Evolutionary conservation across 176 grass and related monocot species (phyloP), one percentile per base, ranked within the genome.

Genomic region (Zea luxurians): DNA sequence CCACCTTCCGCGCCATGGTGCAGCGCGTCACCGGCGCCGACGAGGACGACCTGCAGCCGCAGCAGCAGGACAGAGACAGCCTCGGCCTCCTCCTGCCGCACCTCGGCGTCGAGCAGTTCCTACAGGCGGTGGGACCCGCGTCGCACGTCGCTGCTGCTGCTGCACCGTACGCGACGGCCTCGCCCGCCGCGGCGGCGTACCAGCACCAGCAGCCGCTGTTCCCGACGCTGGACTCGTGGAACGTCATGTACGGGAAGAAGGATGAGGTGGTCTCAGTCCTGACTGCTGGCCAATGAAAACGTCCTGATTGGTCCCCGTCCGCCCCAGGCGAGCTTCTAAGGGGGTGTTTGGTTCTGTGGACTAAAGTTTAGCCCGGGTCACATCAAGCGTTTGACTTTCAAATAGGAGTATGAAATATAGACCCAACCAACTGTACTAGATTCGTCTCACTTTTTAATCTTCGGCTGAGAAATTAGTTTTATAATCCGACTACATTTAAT

Each of bases 181-280:
- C 27, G 27, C 27, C 27, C 0, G 10, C 27, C 20, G 37, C 55
- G 45, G 27, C 18, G 7, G 74, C n/a, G 41, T 15, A 27, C 1
- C 27, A 7, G 55, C 40, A 55, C 57, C 68, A 55, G 65, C 77
- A 66, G 76, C 73, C 86, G 48, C 81, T 78, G 80, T 94, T 93
- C 83, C 94, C 94, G 36, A 97, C 94, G 43, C 83, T 97, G 10
- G 94, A 97, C 76, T 93, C 94, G 53, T 97, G 91, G 91, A 80
- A 79, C 58, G 87, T 86, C 71, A 85, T 97, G 43, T 90, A 82
- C 78, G 70, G 13, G 59, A 71, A 78, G 52, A 71, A 83, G 20
- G 68, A 85, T 42, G 50, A 89, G 65, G 63, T 76, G 69, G 16
- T 15, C 37, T 77, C 48, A 41, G 21, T 15, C 13, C 0, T 21